Conservation (phyloP, 1,139 yeast species). For the Geotrichum siamense region DNA sequence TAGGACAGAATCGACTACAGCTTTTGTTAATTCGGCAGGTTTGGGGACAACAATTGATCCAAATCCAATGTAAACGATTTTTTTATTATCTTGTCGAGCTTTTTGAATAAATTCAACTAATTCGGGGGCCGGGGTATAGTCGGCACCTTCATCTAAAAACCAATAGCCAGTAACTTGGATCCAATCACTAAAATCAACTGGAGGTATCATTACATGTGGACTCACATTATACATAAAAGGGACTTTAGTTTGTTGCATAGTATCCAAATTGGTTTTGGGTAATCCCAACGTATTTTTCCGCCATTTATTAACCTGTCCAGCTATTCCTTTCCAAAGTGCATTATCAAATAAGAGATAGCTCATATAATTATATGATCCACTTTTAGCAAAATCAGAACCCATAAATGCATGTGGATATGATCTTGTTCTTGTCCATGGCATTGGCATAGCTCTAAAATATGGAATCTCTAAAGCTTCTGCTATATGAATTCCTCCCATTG, state of each 20-base stretch:
- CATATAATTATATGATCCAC: slow-evolving; percentile 85
- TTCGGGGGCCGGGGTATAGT: slow-evolving; percentile 57
- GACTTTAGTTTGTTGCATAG: slow-evolving; percentile 66
- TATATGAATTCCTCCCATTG: slow-evolving; percentile 91
- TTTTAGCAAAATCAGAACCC: slow-evolving; percentile 86
- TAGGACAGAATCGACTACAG: slow-evolving; percentile 69
- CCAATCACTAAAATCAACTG: slow-evolving; percentile 93
- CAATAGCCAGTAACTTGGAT: slow-evolving; percentile 91
- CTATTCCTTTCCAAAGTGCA: slow-evolving; percentile 87
- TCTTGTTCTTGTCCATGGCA: slow-evolving; percentile 97
- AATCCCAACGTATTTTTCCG: slow-evolving; percentile 58
- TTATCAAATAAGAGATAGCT: slow-evolving; percentile 91
- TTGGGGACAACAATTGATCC: slow-evolving; percentile 90
- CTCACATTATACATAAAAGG: slow-evolving; percentile 89
- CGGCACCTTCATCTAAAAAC: slow-evolving; percentile 70
- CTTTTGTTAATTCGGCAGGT: slow-evolving; percentile 67
- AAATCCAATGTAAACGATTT: slow-evolving; percentile 84
- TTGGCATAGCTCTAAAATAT: slow-evolving; percentile 88
- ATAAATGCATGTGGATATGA: slow-evolving; percentile 95
- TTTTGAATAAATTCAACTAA: slow-evolving; percentile 52
- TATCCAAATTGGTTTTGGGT: slow-evolving; percentile 60
- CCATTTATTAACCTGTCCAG: slow-evolving; percentile 87
- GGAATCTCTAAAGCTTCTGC: slow-evolving; percentile 90
- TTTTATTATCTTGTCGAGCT: slow-evolving; percentile 56
- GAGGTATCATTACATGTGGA: slow-evolving; percentile 82